phyloP scores from a whole-genome alignment of 2,329 filamentous ascomycete genomes.

The Hypomyces perniciosus region DNA sequence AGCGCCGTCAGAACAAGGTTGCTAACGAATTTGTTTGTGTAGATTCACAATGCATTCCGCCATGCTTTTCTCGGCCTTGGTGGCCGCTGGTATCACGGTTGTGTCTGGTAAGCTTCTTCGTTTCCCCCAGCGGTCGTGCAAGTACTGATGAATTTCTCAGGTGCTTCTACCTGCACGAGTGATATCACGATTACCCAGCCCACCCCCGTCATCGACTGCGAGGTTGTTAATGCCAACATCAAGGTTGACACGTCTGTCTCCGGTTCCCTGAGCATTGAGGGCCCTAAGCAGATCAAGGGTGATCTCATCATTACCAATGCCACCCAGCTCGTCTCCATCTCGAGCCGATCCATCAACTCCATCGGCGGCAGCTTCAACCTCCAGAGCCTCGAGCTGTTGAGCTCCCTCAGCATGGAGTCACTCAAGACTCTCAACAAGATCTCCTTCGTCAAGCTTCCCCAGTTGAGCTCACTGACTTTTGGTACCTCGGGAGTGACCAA shows the following conservation, averaged over 20 bases:
- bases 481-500: constrained; percentile 54
- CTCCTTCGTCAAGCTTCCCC: constrained; percentile 65
- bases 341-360: constrained; percentile 52
- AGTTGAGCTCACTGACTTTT: constrained; percentile 44
- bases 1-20: background rate
- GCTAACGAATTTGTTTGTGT: constrained; percentile 2
- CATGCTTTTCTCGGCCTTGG: constrained; percentile 39
- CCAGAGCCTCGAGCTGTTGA: constrained; percentile 61
- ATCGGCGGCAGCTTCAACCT: constrained; percentile 69
- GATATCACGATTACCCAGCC: constrained; percentile 61
- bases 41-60: constrained; percentile 42
- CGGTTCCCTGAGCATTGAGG: constrained; percentile 56
- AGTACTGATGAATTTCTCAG: constrained; percentile 6
- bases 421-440: constrained; percentile 63
- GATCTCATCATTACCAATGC: constrained; percentile 58
- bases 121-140: background rate
- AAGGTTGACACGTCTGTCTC: constrained; percentile 52
- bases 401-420: constrained; percentile 57
- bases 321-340: constrained; percentile 52
- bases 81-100: constrained; percentile 36
- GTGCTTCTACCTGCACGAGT: constrained; percentile 34
- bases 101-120: constrained; percentile 36
- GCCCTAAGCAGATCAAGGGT: constrained; percentile 51
- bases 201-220: constrained; percentile 58
- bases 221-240: constrained; percentile 63